Conservation (phyloP, 2,329 filamentous ascomycete species). For the Emydomyces testavorans region DNA sequence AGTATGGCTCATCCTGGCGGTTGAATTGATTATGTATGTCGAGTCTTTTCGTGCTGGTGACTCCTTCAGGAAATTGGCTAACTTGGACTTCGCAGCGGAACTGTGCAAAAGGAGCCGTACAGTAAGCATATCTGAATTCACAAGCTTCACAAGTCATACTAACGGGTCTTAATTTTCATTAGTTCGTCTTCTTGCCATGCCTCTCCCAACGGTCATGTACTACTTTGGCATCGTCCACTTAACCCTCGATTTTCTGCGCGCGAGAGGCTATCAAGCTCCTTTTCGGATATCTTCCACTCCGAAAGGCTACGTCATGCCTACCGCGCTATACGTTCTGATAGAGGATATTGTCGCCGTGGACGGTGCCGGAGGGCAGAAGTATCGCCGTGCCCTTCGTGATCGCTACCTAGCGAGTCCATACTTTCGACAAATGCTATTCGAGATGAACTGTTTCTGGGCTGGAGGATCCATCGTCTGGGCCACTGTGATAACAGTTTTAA, state of each 20-base stretch:
- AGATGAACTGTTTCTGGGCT: slow-evolving; percentile 48
- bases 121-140: slow-evolving; percentile 22
- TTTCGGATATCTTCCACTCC: slow-evolving; percentile 54
- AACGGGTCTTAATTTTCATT: slow-evolving; percentile 5
- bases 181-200: slow-evolving; percentile 37
- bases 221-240: slow-evolving; percentile 36
- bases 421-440: slow-evolving; percentile 44
- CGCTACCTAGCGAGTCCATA: slow-evolving; percentile 45
- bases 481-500: slow-evolving; percentile 37
- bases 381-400: slow-evolving; percentile 40
- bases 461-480: slow-evolving; percentile 41
- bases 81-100: slow-evolving; percentile 24
- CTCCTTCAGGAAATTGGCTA: not conserved
- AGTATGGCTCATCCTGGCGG: slow-evolving; percentile 34
- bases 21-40: slow-evolving; percentile 35
- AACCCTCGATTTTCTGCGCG: slow-evolving; percentile 33
- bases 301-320: slow-evolving; percentile 48
- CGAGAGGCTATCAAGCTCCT: slow-evolving; percentile 39
- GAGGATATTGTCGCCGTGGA: slow-evolving; percentile 59
- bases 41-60: not conserved
- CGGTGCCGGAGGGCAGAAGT: slow-evolving; percentile 47
- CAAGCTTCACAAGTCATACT: not conserved
- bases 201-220: slow-evolving; percentile 37
- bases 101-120: slow-evolving; percentile 31
- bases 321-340: slow-evolving; percentile 52